These are phyloP conservation scores for Fusarium nematophilum DNA, from an alignment of 2,329 filamentous ascomycete genomes.

Conservation along the genomic window DNA sequence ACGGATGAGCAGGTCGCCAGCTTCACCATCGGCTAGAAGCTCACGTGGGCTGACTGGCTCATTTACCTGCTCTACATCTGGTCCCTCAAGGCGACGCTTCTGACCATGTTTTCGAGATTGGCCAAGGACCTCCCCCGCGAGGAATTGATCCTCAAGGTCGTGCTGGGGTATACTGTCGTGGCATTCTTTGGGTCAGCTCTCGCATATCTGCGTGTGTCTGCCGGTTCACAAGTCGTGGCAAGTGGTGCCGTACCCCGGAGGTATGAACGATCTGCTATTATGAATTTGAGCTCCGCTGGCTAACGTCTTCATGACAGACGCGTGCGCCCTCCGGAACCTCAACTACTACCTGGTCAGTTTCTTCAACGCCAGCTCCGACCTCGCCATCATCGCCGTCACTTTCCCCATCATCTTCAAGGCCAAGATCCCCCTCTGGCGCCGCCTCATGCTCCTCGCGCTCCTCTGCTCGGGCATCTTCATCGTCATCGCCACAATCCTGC, in stretches of 20 bases:
- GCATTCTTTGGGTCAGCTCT: background rate
- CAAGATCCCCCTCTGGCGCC: background rate
- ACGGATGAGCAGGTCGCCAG: background rate
- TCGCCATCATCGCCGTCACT: background rate
- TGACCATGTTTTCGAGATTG: background rate
- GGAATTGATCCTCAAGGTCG: background rate
- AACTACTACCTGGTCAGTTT: conserved; percentile 9
- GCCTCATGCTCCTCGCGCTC: background rate
- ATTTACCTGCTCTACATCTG: conserved; percentile 2
- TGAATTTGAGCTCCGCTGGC: background rate
- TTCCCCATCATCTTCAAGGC: background rate
- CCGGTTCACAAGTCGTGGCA: background rate
- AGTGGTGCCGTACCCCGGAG: conserved; percentile 6
- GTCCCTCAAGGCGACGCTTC: conserved; percentile 2
- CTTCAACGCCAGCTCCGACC: conserved; percentile 7
- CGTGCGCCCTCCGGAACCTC: conserved; percentile 4
- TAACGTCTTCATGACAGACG: background rate
- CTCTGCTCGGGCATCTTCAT: conserved; percentile 1
- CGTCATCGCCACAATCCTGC: background rate
- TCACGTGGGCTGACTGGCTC: conserved; percentile 6
- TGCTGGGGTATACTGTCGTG: background rate
- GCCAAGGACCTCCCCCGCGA: conserved; percentile 3
- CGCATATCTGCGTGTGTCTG: background rate
- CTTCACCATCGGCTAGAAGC: conserved; percentile 7
- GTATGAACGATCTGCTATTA: background rate